Evolutionary conservation across 23 red algal genomes (phyloP).

Genomic region (Cyanidioschyzon merolae): DNA sequence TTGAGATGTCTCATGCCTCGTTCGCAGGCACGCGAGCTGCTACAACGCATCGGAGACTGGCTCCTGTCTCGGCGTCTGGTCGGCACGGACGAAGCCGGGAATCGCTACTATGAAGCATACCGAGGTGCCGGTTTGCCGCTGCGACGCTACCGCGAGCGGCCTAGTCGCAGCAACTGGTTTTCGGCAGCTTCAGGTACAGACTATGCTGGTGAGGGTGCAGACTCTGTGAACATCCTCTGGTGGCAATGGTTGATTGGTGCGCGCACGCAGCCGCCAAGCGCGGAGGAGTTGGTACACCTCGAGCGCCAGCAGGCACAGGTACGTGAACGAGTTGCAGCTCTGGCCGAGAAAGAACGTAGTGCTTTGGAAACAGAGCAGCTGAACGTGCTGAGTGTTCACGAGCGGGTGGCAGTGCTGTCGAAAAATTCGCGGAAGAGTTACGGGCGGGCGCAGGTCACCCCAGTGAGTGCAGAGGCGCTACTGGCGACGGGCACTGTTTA

Average conservation of each 20-base stretch:
- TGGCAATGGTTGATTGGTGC: slow-evolving; percentile 5
- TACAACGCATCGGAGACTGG: not conserved
- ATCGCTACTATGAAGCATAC: slow-evolving; percentile 13
- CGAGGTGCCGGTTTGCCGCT: not conserved
- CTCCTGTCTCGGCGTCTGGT: not conserved
- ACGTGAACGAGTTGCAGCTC: not conserved
- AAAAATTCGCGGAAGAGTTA: not conserved
- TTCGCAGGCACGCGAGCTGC: not conserved
- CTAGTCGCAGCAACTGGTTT: not conserved
- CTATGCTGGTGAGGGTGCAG: slow-evolving; percentile 5
- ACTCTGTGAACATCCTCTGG: not conserved
- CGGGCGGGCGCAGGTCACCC: not conserved
- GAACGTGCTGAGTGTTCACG: not conserved
- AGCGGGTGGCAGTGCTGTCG: not conserved
- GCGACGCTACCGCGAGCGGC: not conserved
- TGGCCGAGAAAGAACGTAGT: not conserved
- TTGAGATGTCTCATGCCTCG: not conserved
- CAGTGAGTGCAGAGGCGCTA: not conserved
- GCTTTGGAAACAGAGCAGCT: not conserved
- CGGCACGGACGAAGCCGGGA: not conserved
- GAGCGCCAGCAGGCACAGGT: not conserved
- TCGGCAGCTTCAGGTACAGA: not conserved
- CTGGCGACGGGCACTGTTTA: not conserved
- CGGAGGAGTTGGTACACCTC: not conserved
- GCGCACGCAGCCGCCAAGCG: not conserved